Percentiles rank a stretch among this genome's conserved stretches.
Evolutionary conservation across 176 grass and related monocot genomes (phyloP).

Genomic region (Oryza rufipogon): DNA sequence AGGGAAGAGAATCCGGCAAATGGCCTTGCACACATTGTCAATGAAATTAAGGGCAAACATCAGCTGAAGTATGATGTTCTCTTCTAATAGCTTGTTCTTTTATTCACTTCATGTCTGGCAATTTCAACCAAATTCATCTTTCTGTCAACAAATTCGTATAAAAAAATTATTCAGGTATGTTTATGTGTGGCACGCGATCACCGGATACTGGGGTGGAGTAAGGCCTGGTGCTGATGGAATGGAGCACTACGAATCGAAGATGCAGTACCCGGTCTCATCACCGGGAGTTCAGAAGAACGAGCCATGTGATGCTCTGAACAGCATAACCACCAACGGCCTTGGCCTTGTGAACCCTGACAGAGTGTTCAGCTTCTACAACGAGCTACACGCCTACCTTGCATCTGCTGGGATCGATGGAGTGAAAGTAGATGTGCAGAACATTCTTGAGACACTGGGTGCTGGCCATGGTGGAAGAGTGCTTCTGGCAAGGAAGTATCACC

Average conservation of each 20-base stretch:
- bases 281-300: conserved; percentile 68
- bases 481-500: conserved; percentile 81
- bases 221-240: conserved; percentile 51
- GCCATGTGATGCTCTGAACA: conserved; percentile 54
- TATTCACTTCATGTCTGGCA: neutral
- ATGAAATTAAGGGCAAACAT: conserved; percentile 74
- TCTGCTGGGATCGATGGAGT: conserved; percentile 78
- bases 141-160: neutral
- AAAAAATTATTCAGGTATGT: conserved; percentile 56
- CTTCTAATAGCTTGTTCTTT: neutral
- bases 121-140: conserved; percentile 1
- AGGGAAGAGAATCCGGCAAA: conserved; percentile 67
- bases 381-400: conserved; percentile 78
- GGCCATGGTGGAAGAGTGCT: conserved; percentile 74
- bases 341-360: conserved; percentile 83
- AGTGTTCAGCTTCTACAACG: conserved; percentile 73
- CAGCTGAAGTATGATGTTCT: conserved; percentile 57
- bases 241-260: conserved; percentile 73
- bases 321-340: conserved; percentile 64
- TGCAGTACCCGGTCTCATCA: conserved; percentile 67
- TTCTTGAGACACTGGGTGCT: conserved; percentile 78
- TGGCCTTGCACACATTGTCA: conserved; percentile 59
- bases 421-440: conserved; percentile 89
- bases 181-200: conserved; percentile 84
- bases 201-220: conserved; percentile 95